Evolutionary conservation across 148 eudicot species (phyloP), one percentile per base, ranked within the genome.

Genomic region (Vaccinium macrocarpon): DNA sequence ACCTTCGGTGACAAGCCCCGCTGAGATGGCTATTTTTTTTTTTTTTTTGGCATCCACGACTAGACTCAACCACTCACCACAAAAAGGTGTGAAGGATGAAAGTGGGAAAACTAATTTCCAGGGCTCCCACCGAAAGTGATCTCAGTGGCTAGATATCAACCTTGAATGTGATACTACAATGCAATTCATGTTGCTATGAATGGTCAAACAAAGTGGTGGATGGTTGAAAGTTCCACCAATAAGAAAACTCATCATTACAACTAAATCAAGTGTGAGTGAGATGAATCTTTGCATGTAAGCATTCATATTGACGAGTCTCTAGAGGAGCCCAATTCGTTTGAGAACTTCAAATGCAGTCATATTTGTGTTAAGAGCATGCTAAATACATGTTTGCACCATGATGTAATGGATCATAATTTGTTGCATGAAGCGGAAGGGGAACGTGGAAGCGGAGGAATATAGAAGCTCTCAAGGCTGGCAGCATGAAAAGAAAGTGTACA

Each of bases 21-120:
- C 38, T 3, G 38, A 35, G 38, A 35, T 35, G 38, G 38, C 38
- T n/a, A n/a, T 62, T 15, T 16, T 15, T 57, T 55, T 52, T 53
- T 61, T 13, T 42, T 64, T 64, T 15, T 16, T 23, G 46, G 68
- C 84, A 72, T 51, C 72, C n/a, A 56, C 52, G n/a, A 0, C 50
- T 75, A 23, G 71, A 48, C 77, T 81, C 85, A 86, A 89, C 89
- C 87, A 89, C 91, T 91, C 83, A 81, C 85, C 85, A 85, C 74
- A 86, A 91, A 90, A 86, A 82, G 70, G 35, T 74, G 56, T 38
- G 1, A 68, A 27, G 78, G 23, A 46, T 46, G 52, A 27, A 46
- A 75, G 25, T 46, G 52, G 51, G 51, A 46, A 46, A 75, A n/a
- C 53, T 19, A 74, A 35, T 21, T 75, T 75, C 50, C 78, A 74